Evolutionary conservation across 495 filamentous ascomycete genomes (phyloP).

Genomic region (Neurospora tetraspora): DNA sequence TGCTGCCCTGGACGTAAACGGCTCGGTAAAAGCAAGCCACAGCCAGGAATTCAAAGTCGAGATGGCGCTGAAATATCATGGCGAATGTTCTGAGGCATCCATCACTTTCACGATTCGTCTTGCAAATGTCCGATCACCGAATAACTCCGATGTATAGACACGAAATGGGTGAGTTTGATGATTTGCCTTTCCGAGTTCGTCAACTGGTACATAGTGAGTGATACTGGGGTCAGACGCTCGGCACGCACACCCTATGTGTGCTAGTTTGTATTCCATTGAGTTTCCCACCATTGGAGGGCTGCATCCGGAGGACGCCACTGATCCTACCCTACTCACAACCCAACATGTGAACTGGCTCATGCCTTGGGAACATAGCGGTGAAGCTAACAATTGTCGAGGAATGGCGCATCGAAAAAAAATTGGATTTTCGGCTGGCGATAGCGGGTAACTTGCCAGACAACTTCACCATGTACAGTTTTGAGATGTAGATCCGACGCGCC

Average conservation of each 20-base stretch:
- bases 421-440: not conserved
- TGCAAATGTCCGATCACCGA: not conserved
- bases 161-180: not conserved
- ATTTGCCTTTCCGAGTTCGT: not conserved
- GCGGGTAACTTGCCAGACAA: not conserved
- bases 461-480: not conserved
- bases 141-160: not conserved
- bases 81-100: not conserved
- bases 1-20: not conserved
- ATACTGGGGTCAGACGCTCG: not conserved
- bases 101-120: not conserved
- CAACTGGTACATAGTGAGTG: not conserved
- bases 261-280: not conserved
- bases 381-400: not conserved
- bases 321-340: not conserved
- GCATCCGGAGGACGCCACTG: not conserved
- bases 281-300: not conserved
- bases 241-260: not conserved
- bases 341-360: not conserved
- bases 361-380: not conserved
- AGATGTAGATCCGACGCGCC: not conserved
- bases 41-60: not conserved
- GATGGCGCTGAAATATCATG: not conserved
- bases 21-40: not conserved
- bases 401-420: not conserved